A percentile compares a stretch with the other conserved stretches of the same genome.
Evolutionary conservation across 2,329 filamentous ascomycete species (phyloP).

Genomic region (Claviceps purpurea): DNA sequence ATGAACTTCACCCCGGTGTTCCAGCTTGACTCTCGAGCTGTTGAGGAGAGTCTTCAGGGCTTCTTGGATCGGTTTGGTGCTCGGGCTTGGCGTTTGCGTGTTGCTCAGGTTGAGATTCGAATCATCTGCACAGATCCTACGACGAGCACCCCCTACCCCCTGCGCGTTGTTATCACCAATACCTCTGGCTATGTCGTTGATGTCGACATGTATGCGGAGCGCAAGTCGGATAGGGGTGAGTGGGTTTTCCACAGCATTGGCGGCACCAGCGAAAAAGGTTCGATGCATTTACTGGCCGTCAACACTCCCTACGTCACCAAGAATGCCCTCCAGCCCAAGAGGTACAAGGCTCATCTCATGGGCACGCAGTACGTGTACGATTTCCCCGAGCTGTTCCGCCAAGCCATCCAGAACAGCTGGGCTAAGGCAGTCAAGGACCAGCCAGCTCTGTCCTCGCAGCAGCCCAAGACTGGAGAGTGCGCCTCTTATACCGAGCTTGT

Average conservation of each 20-base stretch:
- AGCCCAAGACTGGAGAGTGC: constrained; percentile 78
- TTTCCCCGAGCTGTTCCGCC: constrained; percentile 98
- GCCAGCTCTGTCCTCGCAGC: constrained; percentile 60
- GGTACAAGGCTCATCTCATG: constrained; percentile 99
- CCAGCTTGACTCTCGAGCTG: constrained; percentile 76
- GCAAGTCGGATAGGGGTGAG: constrained; percentile 93
- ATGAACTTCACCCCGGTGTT: constrained; percentile 99
- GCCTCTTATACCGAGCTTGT: constrained; percentile 91
- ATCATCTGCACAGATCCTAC: constrained; percentile 89
- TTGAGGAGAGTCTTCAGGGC: constrained; percentile 83
- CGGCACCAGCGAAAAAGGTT: constrained; percentile 84
- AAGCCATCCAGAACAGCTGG: constrained; percentile 96
- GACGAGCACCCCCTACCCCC: constrained; percentile 75
- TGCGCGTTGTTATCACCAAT: constrained; percentile 94
- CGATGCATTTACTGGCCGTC: constrained; percentile 87
- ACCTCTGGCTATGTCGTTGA: constrained; percentile 96
- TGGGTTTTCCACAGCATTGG: constrained; percentile 99
- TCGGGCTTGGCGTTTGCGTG: constrained; percentile 89
- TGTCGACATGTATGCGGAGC: constrained; percentile 94
- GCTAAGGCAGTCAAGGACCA: constrained; percentile 60
- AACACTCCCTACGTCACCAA: constrained; percentile 92
- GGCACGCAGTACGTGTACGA: constrained; percentile 99
- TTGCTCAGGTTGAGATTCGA: constrained; percentile 93
- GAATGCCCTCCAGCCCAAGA: constrained; percentile 96
- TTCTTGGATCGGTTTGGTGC: constrained; percentile 95